Base-by-base conservation (phyloP, 2,329 filamentous ascomycete species). In the Aspergillus ibericus region DNA sequence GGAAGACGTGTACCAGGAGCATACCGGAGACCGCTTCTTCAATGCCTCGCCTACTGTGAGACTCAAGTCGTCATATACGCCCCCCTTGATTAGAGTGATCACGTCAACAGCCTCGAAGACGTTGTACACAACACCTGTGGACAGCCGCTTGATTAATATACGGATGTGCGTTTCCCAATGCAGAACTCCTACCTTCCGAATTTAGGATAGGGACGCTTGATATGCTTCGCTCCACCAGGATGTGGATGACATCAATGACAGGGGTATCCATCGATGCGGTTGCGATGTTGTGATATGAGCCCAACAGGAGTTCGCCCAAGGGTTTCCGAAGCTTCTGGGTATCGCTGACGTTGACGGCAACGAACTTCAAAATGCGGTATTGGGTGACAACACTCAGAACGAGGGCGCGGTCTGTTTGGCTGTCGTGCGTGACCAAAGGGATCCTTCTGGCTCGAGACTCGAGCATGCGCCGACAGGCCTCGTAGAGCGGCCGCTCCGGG, bases 21-120 rank as follows among this genome's bases (percentile, higher is more conserved):
- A 63, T 77, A 88, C 85, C 53, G 96, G 90, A 12, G 91, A 86
- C 62, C 93, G 86, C 75, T 90, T 96, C 68, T 91, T 88, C 56
- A 98, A 80, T 2, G 93, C 93, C 62, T 97, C 93, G 44, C 93
- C 95, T 4, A 98, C 91, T 6, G 85, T 91, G 18, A 92, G 85
- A 59, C 89, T 88, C 57, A 99, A 81, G 66, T 97, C 93, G 64
- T 98, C 95, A 71, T 98, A 98, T 35, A 87, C 87, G 18, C 93
- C 92, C 20, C 92, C 92, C 77, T 96, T 96, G 77, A 99, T 96
- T 68, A 96, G 88, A 0, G 93, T 89, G 66, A 99, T 96, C 60
- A 99, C 93, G 76, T 99, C 95, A 52, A 99, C 93, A 1, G 95
- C 91, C 78, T 99, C 96, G 70, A 99, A 99, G 10, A 98, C 92